Conservation (phyloP, 345 rosid genomes). For the Salix brachista region DNA sequence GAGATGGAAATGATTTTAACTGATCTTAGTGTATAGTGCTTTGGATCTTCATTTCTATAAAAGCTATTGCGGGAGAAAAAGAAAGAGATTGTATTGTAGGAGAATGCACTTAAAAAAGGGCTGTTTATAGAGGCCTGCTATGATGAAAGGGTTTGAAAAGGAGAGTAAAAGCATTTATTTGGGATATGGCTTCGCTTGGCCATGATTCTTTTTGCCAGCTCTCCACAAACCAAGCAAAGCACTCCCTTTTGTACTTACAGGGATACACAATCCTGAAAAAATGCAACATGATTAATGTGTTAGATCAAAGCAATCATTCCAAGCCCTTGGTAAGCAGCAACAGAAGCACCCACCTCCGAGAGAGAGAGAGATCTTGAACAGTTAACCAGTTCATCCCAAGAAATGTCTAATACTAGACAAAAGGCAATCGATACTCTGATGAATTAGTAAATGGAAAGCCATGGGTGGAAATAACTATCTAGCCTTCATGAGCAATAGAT, state of each 20-base stretch:
- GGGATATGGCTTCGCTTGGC: background rate
- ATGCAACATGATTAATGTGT: constrained; percentile 14
- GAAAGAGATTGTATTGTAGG: background rate
- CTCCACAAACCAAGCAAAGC: constrained; percentile 23
- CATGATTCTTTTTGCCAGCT: constrained; percentile 1
- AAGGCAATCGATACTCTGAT: background rate
- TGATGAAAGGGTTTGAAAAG: constrained; percentile 15
- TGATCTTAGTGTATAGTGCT: constrained; percentile 21
- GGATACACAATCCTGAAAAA: constrained; percentile 10
- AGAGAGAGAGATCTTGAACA: background rate
- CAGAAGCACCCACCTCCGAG: constrained; percentile 17
- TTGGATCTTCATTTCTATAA: constrained; percentile 10
- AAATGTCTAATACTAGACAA: background rate
- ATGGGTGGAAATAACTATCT: background rate
- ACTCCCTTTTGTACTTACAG: constrained; percentile 24
- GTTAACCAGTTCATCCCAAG: background rate
- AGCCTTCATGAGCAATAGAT: constrained; percentile 7
- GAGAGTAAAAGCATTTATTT: constrained; percentile 7
- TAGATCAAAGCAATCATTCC: background rate
- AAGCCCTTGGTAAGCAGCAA: constrained; percentile 11
- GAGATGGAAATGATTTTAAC: constrained; percentile 22
- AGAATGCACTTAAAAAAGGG: constrained; percentile 5
- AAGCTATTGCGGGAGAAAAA: background rate
- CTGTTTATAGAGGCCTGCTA: constrained; percentile 6
- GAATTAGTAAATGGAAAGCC: background rate